Percentiles rank a stretch among this genome's conserved stretches.
Evolutionary conservation across 768 basidiomycete species (phyloP).

Genomic region (Austroboletus eburneus): DNA sequence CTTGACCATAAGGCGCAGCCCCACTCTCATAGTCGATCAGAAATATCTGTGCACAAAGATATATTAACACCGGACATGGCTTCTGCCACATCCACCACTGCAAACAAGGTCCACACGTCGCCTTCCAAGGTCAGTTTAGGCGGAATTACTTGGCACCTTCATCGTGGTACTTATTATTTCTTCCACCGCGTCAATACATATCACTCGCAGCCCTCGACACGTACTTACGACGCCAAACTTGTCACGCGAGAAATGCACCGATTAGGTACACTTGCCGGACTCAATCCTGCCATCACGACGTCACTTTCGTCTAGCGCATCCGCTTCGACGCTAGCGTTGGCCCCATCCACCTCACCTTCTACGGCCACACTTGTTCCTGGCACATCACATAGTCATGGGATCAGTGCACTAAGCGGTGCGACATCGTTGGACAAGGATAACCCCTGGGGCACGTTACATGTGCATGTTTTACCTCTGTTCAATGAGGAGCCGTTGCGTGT

Average conservation of each 20-base stretch:
- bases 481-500: slow-evolving; percentile 83
- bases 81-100: slow-evolving; percentile 23
- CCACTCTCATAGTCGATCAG: slow-evolving; percentile 36
- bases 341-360: slow-evolving; percentile 39
- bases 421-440: slow-evolving; percentile 47
- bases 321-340: slow-evolving; percentile 41
- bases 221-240: slow-evolving; percentile 76
- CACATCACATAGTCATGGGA: slow-evolving; percentile 31
- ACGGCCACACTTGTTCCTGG: slow-evolving; percentile 28
- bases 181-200: slow-evolving; percentile 1
- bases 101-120: slow-evolving; percentile 30
- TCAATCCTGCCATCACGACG: slow-evolving; percentile 42
- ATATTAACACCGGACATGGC: slow-evolving; percentile 20
- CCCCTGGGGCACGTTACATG: slow-evolving; percentile 81
- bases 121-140: slow-evolving; percentile 32
- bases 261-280: slow-evolving; percentile 57
- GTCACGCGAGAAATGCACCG: slow-evolving; percentile 85
- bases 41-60: slow-evolving; percentile 26
- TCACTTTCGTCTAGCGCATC: slow-evolving; percentile 42
- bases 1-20: slow-evolving; percentile 32
- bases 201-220: slow-evolving; percentile 48
- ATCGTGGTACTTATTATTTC: slow-evolving; percentile 1
- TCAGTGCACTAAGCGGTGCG: slow-evolving; percentile 15
- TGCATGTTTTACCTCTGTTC: slow-evolving; percentile 87
- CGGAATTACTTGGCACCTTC: slow-evolving; percentile 14